Evolutionary conservation across 768 basidiomycete species (phyloP).

Genomic region (Tylopilus intermedius): DNA sequence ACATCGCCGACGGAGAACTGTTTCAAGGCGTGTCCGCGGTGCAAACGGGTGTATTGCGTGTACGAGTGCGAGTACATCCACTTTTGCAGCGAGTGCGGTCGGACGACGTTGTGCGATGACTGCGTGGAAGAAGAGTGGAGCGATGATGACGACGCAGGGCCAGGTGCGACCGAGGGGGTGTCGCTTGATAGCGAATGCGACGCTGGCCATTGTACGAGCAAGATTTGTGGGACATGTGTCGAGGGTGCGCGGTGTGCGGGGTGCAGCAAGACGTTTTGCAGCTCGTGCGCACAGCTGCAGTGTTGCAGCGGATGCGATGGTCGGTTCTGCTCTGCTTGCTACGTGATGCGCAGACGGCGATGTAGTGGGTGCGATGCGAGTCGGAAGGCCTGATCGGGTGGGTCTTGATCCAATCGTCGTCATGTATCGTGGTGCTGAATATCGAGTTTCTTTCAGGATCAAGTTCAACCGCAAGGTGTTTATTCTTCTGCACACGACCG

Average conservation of each 20-base stretch:
- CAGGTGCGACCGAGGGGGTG: constrained; percentile 11
- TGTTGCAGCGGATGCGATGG: constrained; percentile 5
- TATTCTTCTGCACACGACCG: too few species aligned
- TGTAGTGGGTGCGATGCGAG: constrained; percentile 1
- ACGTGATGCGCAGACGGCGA: background rate
- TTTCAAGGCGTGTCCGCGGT: constrained; percentile 17
- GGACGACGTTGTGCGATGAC: constrained; percentile 22
- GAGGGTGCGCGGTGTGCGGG: constrained; percentile 10
- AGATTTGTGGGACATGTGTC: constrained; percentile 13
- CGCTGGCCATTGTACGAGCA: background rate
- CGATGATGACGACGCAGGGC: background rate
- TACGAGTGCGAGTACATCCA: constrained; percentile 22
- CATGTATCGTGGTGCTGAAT: background rate
- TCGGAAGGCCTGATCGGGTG: background rate
- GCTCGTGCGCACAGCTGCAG: constrained; percentile 7
- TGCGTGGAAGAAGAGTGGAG: constrained; percentile 23
- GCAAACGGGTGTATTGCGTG: constrained; percentile 15
- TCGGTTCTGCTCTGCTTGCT: constrained; percentile 8
- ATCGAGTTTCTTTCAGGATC: too few species aligned
- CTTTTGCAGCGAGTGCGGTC: constrained; percentile 17
- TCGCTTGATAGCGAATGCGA: constrained; percentile 2
- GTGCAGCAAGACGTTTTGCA: constrained; percentile 13
- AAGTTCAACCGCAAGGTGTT: too few species aligned
- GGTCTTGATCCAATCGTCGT: background rate
- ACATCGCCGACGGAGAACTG: constrained; percentile 1